Evolutionary conservation across 805 yeast species (phyloP).

Genomic region (Cyberlindnera maclurae): DNA sequence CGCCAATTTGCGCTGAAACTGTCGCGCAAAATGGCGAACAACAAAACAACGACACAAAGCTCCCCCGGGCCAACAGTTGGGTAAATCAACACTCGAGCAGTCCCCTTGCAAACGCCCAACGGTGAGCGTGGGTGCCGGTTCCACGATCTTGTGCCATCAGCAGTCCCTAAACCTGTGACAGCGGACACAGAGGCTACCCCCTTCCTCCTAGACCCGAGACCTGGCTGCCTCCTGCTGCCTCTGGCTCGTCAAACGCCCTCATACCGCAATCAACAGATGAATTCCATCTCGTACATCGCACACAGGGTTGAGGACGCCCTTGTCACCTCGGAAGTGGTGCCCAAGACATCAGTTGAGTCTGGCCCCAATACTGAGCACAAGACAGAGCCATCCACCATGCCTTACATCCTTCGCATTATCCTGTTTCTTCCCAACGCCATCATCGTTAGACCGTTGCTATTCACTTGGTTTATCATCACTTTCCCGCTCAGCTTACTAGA

Average conservation of each 20-base stretch:
- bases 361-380: background rate
- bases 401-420: constrained; percentile 22
- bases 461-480: constrained; percentile 43
- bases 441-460: constrained; percentile 43
- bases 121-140: too few species aligned
- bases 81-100: constrained; percentile 4
- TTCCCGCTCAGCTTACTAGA: constrained; percentile 47
- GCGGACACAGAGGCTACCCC: too few species aligned
- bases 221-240: too few species aligned
- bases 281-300: constrained; percentile 24
- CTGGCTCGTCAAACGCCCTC: too few species aligned
- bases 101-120: too few species aligned
- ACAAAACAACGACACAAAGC: background rate
- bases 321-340: constrained; percentile 5
- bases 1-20: background rate
- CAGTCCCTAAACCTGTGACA: too few species aligned
- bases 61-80: constrained; percentile 12
- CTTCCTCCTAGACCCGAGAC: too few species aligned
- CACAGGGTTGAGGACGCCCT: constrained; percentile 21
- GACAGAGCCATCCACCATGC: constrained; percentile 11
- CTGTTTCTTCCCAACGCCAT: constrained; percentile 44
- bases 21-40: background rate
- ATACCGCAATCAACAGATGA: constrained; percentile 11
- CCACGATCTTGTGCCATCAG: too few species aligned
- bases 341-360: background rate